phyloP scores from a whole-genome alignment of 352 stramenopile species.

The Globisporangium megalacanthum region DNA sequence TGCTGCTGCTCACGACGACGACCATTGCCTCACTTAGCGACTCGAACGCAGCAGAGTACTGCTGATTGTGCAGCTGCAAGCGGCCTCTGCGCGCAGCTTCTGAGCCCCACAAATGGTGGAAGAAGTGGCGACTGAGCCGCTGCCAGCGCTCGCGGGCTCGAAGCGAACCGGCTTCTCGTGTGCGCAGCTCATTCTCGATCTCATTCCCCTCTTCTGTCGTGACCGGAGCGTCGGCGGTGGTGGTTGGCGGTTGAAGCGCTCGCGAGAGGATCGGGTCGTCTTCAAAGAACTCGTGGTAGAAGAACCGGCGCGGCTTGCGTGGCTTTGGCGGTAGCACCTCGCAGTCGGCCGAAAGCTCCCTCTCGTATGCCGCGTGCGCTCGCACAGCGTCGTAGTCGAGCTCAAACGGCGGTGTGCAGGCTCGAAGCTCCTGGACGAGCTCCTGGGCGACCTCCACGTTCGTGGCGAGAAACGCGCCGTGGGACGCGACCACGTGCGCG shows the following conservation, averaged over 20 bases:
- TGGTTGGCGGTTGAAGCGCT: background rate
- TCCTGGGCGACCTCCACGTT: slow-evolving; percentile 45
- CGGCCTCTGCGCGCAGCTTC: slow-evolving; percentile 35
- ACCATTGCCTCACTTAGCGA: slow-evolving; percentile 26
- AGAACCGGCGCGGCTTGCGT: slow-evolving; percentile 43
- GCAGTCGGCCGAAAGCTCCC: slow-evolving; percentile 22
- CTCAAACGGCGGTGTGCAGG: slow-evolving; percentile 29
- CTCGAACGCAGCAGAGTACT: slow-evolving; percentile 28
- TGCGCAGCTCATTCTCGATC: slow-evolving; percentile 10
- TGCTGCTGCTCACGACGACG: slow-evolving; percentile 10
- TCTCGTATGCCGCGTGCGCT: slow-evolving; percentile 23
- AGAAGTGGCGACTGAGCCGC: slow-evolving; percentile 35
- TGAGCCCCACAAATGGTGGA: slow-evolving; percentile 24
- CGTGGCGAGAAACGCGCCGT: slow-evolving; percentile 26
- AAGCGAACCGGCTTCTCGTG: slow-evolving; percentile 5
- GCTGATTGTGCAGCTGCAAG: slow-evolving; percentile 33
- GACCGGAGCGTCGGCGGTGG: background rate
- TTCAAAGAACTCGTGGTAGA: slow-evolving; percentile 74
- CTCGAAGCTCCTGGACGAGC: slow-evolving; percentile 14
- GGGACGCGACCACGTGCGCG: slow-evolving; percentile 18
- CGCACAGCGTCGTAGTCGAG: slow-evolving; percentile 50
- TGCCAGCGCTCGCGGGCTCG: slow-evolving; percentile 41
- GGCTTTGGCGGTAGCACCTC: slow-evolving; percentile 29
- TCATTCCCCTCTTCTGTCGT: no score
- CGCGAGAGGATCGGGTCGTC: slow-evolving; percentile 37